These are phyloP conservation scores for Podospora bellae-mahoneyi DNA, from an alignment of 495 filamentous ascomycete genomes.

Conservation along the genomic window DNA sequence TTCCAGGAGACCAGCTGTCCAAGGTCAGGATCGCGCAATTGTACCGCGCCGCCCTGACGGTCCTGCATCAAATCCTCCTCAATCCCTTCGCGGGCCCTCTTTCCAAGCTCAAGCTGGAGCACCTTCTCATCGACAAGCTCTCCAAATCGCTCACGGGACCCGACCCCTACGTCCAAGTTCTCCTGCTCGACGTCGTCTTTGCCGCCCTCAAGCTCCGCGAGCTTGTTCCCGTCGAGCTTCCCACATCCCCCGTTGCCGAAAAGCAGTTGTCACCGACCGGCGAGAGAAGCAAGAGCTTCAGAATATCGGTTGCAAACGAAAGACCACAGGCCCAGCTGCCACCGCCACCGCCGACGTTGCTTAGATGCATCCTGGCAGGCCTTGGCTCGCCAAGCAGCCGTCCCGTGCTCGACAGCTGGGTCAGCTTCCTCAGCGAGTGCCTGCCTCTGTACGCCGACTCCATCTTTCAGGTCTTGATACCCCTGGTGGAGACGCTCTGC, in stretches of 20 bases:
- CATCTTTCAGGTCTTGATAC: conserved; percentile 86
- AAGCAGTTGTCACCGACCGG: neutral
- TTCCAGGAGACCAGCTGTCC: conserved; percentile 32
- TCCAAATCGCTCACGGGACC: conserved; percentile 57
- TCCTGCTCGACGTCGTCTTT: conserved; percentile 71
- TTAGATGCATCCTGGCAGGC: conserved; percentile 79
- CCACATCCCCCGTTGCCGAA: conserved; percentile 35
- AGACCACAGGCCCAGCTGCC: conserved; percentile 29
- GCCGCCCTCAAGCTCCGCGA: conserved; percentile 65
- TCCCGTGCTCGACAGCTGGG: conserved; percentile 83
- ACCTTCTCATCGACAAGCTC: conserved; percentile 67
- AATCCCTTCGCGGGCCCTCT: conserved; percentile 65
- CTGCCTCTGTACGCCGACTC: conserved; percentile 76
- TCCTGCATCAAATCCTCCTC: conserved; percentile 71
- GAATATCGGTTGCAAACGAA: conserved; percentile 30
- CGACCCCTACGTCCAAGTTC: conserved; percentile 66
- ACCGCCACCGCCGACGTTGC: conserved; percentile 67
- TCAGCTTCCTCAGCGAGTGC: conserved; percentile 77
- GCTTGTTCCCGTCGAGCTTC: conserved; percentile 42
- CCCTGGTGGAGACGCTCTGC: conserved; percentile 85
- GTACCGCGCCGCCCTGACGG: conserved; percentile 64
- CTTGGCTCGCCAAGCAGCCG: conserved; percentile 73
- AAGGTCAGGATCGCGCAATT: conserved; percentile 53
- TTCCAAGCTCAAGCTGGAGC: conserved; percentile 67
- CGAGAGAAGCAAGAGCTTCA: conserved; percentile 27